Percentiles rank a stretch among this genome's conserved stretches.
Evolutionary conservation across 2,329 filamentous ascomycete genomes (phyloP).

Genomic region (Colletotrichum destructivum): DNA sequence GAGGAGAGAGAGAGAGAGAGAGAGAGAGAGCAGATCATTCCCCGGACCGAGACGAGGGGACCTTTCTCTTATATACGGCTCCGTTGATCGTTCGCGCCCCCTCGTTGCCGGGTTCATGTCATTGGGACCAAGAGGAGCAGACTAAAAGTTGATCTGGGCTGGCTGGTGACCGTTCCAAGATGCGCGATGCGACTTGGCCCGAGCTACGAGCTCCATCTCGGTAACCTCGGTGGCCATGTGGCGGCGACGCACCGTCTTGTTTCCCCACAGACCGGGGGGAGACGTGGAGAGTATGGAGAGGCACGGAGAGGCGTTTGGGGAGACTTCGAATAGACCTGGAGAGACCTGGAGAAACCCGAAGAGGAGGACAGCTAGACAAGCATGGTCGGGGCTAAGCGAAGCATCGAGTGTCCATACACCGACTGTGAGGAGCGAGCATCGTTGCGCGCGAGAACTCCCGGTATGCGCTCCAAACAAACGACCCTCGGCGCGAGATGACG

Average conservation of each 20-base stretch:
- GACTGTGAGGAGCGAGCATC: background rate
- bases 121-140: conserved; percentile 1
- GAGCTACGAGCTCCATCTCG: conserved; percentile 29
- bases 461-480: conserved; percentile 40
- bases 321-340: background rate
- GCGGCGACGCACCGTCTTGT: conserved; percentile 12
- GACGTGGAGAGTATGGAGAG: conserved; percentile 11
- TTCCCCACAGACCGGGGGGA: conserved; percentile 7
- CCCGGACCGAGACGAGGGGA: background rate
- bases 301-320: too few species aligned
- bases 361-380: background rate
- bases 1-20: background rate
- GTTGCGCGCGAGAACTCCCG: background rate
- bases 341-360: background rate
- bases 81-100: background rate
- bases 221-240: conserved; percentile 36
- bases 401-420: background rate
- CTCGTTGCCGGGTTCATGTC: conserved; percentile 12
- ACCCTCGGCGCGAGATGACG: too few species aligned
- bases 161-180: conserved; percentile 1
- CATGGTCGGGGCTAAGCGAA: background rate
- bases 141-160: background rate
- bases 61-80: conserved; percentile 20
- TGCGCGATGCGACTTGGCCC: conserved; percentile 30
- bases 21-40: background rate